Conservation (phyloP, 1,284 basidiomycete species). For the Neonothopanus nambi region DNA sequence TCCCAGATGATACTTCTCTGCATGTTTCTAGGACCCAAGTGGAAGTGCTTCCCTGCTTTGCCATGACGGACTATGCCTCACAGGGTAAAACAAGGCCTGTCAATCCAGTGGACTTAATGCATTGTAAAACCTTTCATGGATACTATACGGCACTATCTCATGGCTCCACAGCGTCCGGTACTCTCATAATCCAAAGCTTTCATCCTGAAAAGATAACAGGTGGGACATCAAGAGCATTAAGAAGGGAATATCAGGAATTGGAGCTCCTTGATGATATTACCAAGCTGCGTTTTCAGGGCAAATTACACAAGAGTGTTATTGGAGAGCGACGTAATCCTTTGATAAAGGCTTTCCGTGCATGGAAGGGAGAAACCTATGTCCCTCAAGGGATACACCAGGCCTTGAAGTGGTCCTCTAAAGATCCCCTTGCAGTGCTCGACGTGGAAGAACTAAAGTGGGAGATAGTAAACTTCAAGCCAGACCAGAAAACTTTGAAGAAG, state of each 20-base stretch:
- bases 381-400: constrained; percentile 20
- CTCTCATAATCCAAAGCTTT: constrained; percentile 33
- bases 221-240: constrained; percentile 18
- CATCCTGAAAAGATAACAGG: constrained; percentile 22
- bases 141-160: constrained; percentile 38
- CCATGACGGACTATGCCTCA: constrained; percentile 41
- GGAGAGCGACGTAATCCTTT: constrained; percentile 18
- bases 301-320: constrained; percentile 21
- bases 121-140: constrained; percentile 30
- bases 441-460: too few species aligned
- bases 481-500: too few species aligned
- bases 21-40: constrained; percentile 32
- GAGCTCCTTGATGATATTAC: constrained; percentile 36
- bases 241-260: constrained; percentile 32
- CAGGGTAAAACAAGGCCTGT: constrained; percentile 36
- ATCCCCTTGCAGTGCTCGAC: background rate
- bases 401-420: constrained; percentile 17
- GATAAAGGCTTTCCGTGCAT: constrained; percentile 20
- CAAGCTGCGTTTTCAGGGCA: constrained; percentile 20
- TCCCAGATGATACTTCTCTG: constrained; percentile 29
- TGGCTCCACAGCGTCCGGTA: constrained; percentile 29
- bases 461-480: too few species aligned
- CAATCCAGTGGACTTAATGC: constrained; percentile 35
- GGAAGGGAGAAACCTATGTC: constrained; percentile 17
- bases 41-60: constrained; percentile 37